Base-by-base conservation (phyloP, 192 early-diverging fungal species). In the Gigaspora rosea region DNA sequence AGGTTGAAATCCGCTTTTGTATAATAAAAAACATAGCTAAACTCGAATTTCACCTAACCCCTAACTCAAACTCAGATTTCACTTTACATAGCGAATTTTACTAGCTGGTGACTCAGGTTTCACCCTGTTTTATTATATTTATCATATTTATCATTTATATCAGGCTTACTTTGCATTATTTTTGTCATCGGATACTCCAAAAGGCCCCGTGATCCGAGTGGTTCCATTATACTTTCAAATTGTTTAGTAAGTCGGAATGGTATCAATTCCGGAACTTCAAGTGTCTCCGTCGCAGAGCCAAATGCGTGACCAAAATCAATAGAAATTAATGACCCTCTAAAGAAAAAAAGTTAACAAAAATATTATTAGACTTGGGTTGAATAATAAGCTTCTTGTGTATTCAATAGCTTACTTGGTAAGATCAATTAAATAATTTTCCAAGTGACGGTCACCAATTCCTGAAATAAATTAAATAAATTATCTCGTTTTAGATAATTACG, bases 231-330 rank as follows among this genome's bases (percentile, higher is more conserved):
- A 33, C 85, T 82, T 52, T 87, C 83, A 35, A 94, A 78, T 69
- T 94, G 93, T 46, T 82, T 76, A 12, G 93, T 94, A 16, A 94
- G 78, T 1, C 93, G 85, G 82, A 94, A 94, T 0, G 93, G 93
- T 10, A 92, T 83, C 15, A 94, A 58, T 71, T 94, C 93, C 12
- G 93, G 93, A 8, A 94, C 86, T 3, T 92, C 90, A 1, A 94
- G 79, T 8, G 90, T 80, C 72, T 94, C 92, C 0, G 93, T 92
- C 1, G 92, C 92, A 0, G 93, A 93, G 16, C 93, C 93, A 82
- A 94, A 94, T 4, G 93, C 93, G 72, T 94, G 92, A 0, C 93
- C 93, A 76, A 94, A 94, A 84, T 94, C 93, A 77, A 94, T 94
- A 0, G 88, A 87, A 20, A 94, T 85, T 18, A 94, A 75, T 36